phyloP scores from a whole-genome alignment of 2,329 filamentous ascomycete genomes.

The Dothistroma septosporum region DNA sequence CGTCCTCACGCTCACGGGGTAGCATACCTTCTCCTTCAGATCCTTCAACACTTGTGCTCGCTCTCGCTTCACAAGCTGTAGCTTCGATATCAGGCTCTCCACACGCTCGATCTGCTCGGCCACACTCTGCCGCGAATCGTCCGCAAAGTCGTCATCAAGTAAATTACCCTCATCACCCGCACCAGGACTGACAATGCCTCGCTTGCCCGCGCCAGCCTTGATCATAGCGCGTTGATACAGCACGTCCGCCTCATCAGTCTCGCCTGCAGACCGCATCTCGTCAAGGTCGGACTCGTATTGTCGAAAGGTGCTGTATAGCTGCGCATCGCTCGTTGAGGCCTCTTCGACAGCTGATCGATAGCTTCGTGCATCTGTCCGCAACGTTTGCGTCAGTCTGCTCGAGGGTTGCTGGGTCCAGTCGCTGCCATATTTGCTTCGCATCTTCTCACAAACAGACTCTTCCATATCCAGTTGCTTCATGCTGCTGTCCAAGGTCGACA shows the following conservation, averaged over 20 bases:
- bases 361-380: constrained; percentile 80
- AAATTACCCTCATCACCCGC: constrained; percentile 65
- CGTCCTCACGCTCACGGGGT: background rate
- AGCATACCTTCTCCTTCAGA: constrained; percentile 85
- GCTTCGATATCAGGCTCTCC: constrained; percentile 83
- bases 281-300: constrained; percentile 87
- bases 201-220: constrained; percentile 66
- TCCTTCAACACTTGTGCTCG: constrained; percentile 90
- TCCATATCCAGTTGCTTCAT: constrained; percentile 92
- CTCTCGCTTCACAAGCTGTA: constrained; percentile 89
- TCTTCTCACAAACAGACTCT: constrained; percentile 97
- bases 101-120: constrained; percentile 84
- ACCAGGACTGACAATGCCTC: constrained; percentile 54
- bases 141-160: constrained; percentile 87
- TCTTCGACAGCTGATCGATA: constrained; percentile 88
- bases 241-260: constrained; percentile 79
- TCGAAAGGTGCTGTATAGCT: constrained; percentile 75
- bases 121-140: constrained; percentile 73
- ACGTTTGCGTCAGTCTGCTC: constrained; percentile 77
- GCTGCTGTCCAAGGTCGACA: constrained; percentile 69
- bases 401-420: constrained; percentile 99
- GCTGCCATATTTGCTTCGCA: constrained; percentile 91
- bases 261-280: constrained; percentile 87
- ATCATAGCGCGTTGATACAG: constrained; percentile 84
- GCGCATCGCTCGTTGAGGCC: constrained; percentile 77